Evolutionary conservation across 768 basidiomycete genomes (phyloP), one percentile per base, ranked within the genome.

Genomic region (Tubosaeta brunneosetosa): DNA sequence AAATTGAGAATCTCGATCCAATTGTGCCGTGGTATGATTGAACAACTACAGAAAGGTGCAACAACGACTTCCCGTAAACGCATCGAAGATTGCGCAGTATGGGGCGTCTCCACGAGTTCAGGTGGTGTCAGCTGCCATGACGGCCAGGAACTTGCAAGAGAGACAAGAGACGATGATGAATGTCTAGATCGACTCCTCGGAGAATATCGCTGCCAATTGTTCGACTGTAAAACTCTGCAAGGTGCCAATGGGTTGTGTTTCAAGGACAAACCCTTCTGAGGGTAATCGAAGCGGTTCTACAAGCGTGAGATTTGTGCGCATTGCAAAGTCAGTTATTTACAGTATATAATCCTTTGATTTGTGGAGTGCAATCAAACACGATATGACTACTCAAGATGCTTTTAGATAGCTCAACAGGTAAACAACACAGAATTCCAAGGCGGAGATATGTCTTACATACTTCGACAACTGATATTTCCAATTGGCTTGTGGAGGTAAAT

Each of bases 91-190:
- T 80, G 27, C 77, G 78, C 22, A 83, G 67, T 57, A 91, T 88
- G 3, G 88, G 86, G 14, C 69, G 72, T 48, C 87, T 77, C 89
- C 90, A 91, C 16, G 84, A 86, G 61, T 90, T 90, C 42, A 91
- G 68, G 81, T 74, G 7, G 78, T 59, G 58, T 88, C 86, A 3
- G 86, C 80, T 16, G n/a, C 27, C 8, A 78, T 76, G 38, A 91
- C 77, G 45, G 69, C 65, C 40, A 77, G 73, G 22, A 91, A 70
- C 38, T 79, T 73, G 53, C 76, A 77, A 4, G 86, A 88, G 27
- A 90, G 69, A 52, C 80, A 77, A 13, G 86, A 81, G 56, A 80
- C 67, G 16, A 62, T 73, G 50, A 88, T 70, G 29, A 90, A 78
- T 78, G 26, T 73, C 67, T 17, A 91, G 71, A 60, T 86, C 82